A percentile compares a stretch with the other conserved stretches of the same genome.
Evolutionary conservation across 2,329 filamentous ascomycete genomes (phyloP).

Genomic region (Aspergillus texensis): DNA sequence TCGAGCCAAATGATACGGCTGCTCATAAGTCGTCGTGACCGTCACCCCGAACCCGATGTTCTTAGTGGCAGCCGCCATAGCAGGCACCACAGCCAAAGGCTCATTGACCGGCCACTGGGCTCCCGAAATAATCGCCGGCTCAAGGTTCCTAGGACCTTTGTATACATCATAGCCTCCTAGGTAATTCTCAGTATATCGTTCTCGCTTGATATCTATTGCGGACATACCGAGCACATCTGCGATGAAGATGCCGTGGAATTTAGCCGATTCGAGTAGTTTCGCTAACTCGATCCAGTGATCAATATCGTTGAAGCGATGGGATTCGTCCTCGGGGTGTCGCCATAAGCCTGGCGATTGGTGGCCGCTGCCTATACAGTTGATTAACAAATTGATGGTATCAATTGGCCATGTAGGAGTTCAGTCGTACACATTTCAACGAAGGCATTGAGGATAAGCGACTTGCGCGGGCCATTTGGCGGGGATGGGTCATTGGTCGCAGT

Average conservation of each 20-base stretch:
- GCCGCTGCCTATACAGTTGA: conserved; percentile 42
- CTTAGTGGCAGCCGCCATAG: conserved; percentile 69
- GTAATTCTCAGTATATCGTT: not conserved
- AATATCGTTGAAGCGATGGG: conserved; percentile 62
- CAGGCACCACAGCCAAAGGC: conserved; percentile 63
- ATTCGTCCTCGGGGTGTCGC: conserved; percentile 67
- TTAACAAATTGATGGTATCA: fast-evolving
- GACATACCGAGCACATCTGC: conserved; percentile 61
- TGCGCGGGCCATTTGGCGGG: conserved; percentile 29
- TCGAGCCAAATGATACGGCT: conserved; percentile 67
- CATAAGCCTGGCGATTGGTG: conserved; percentile 62
- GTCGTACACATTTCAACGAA: conserved; percentile 53
- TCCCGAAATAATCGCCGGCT: conserved; percentile 62
- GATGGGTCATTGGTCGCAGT: not conserved
- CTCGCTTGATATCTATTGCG: fast-evolving
- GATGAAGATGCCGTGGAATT: conserved; percentile 69
- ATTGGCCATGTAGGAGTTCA: not conserved
- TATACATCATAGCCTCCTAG: conserved; percentile 70
- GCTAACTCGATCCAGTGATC: conserved; percentile 65
- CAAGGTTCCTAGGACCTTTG: conserved; percentile 61
- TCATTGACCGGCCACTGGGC: conserved; percentile 75
- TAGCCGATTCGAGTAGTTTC: conserved; percentile 61
- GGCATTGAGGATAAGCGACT: conserved; percentile 54
- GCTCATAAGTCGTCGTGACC: conserved; percentile 68
- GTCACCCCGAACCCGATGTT: conserved; percentile 72